Conservation (phyloP, 345 rosid species). For the Pistacia integerrima region DNA sequence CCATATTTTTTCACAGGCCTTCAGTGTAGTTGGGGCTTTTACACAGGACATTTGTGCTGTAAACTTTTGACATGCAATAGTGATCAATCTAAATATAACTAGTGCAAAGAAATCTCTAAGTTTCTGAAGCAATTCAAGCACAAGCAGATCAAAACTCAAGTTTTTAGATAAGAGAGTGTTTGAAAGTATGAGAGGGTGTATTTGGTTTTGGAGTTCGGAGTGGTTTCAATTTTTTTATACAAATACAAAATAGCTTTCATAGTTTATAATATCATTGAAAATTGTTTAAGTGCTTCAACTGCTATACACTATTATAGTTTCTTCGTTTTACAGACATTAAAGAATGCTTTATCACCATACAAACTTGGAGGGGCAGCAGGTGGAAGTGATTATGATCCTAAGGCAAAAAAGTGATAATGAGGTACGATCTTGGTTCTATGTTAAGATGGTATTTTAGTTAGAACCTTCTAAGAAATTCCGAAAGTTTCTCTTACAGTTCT, state of each 20-base stretch:
- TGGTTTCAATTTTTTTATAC: no score
- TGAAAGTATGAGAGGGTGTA: no score
- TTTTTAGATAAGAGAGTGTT: no score
- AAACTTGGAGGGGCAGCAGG: conserved; percentile 99
- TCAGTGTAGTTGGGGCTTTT: no score
- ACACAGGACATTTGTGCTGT: no score
- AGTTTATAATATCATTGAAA: neutral
- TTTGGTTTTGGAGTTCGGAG: no score
- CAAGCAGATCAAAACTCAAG: no score
- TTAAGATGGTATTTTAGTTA: conserved; percentile 7
- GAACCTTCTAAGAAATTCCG: conserved; percentile 29
- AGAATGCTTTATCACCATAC: conserved; percentile 91
- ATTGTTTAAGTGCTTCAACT: neutral
- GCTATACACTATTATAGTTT: conserved; percentile 7
- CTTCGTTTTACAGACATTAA: conserved; percentile 62
- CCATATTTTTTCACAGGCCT: no score
- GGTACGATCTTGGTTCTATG: conserved; percentile 44
- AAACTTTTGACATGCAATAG: no score
- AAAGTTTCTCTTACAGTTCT: conserved; percentile 31
- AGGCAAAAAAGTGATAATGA: conserved; percentile 94
- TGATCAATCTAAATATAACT: no score
- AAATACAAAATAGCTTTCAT: neutral
- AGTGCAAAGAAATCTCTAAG: neutral
- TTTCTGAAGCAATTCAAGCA: no score
- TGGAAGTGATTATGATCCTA: conserved; percentile 99